Percentiles rank a stretch among this genome's conserved stretches.
Evolutionary conservation across 148 eudicot genomes (phyloP).

Genomic region (Vaccinium darrowii): DNA sequence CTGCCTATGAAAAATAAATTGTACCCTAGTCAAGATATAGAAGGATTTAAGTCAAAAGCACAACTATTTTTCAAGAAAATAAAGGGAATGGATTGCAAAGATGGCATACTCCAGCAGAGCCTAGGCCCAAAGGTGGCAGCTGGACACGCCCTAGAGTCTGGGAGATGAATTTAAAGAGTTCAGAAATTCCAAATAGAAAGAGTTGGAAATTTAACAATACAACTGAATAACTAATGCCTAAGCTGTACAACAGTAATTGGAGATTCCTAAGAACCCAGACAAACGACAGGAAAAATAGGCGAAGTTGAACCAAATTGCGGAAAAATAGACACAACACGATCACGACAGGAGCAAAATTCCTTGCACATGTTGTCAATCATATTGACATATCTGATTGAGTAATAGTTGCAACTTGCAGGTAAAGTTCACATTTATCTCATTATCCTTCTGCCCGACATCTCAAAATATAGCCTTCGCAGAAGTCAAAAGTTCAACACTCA

Average conservation of each 20-base stretch:
- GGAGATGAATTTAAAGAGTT: not conserved
- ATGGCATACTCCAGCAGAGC: not conserved
- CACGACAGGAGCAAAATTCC: not conserved
- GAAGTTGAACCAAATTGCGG: not conserved
- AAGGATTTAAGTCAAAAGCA: slow-evolving; percentile 4
- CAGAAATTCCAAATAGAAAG: not conserved
- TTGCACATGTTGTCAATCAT: not conserved
- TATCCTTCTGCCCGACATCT: not conserved
- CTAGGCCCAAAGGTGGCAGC: not conserved
- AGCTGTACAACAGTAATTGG: not conserved
- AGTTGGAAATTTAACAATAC: not conserved
- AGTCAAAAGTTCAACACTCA: slow-evolving; percentile 28
- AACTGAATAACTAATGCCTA: not conserved
- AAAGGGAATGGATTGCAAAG: not conserved
- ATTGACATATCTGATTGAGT: not conserved
- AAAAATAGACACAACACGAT: not conserved
- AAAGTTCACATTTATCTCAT: not conserved
- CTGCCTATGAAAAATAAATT: not conserved
- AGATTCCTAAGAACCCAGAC: not conserved
- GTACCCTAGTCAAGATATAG: not conserved
- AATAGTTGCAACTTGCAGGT: not conserved
- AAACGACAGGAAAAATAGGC: not conserved
- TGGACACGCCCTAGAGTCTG: not conserved
- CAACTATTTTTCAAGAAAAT: not conserved
- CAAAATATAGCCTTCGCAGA: slow-evolving; percentile 3